These are phyloP conservation scores for Aspergillus tubingensis DNA, from an alignment of 2,329 filamentous ascomycete species.

Conservation along the genomic window DNA sequence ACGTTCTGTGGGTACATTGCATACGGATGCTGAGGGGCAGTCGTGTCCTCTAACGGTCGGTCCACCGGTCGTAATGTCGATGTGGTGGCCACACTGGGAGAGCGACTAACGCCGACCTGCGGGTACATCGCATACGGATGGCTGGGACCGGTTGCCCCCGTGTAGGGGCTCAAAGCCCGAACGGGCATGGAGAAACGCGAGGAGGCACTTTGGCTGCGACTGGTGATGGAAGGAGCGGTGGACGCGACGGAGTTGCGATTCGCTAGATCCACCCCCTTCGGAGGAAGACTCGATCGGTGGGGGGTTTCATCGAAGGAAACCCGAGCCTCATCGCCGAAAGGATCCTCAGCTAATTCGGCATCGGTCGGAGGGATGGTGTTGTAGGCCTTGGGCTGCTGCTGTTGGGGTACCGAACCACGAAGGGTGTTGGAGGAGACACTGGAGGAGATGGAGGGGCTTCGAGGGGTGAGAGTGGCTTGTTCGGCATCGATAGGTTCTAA, in stretches of 20 bases:
- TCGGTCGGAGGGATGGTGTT: slow-evolving; percentile 26
- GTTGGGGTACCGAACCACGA: slow-evolving; percentile 27
- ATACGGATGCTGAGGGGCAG: slow-evolving; percentile 80
- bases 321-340: slow-evolving; percentile 40
- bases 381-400: slow-evolving; percentile 25
- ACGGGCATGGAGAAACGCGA: slow-evolving; percentile 48
- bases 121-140: slow-evolving; percentile 85
- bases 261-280: slow-evolving; percentile 32
- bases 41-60: slow-evolving; percentile 61
- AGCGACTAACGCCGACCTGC: slow-evolving; percentile 62
- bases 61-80: slow-evolving; percentile 65
- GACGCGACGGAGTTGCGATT: slow-evolving; percentile 38
- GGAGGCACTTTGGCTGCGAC: slow-evolving; percentile 47
- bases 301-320: slow-evolving; percentile 34
- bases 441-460: slow-evolving; percentile 35
- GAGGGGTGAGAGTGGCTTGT: slow-evolving; percentile 32
- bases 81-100: slow-evolving; percentile 69
- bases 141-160: slow-evolving; percentile 71
- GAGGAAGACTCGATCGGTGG: slow-evolving; percentile 38
- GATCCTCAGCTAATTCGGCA: slow-evolving; percentile 30
- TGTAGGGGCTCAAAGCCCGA: slow-evolving; percentile 64
- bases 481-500: slow-evolving; percentile 44
- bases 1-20: slow-evolving; percentile 82
- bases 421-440: slow-evolving; percentile 36
- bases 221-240: slow-evolving; percentile 35